Evolutionary conservation across 306 rosid species (phyloP), one percentile per base, ranked within the genome.

Genomic region (Vachellia collinsii): DNA sequence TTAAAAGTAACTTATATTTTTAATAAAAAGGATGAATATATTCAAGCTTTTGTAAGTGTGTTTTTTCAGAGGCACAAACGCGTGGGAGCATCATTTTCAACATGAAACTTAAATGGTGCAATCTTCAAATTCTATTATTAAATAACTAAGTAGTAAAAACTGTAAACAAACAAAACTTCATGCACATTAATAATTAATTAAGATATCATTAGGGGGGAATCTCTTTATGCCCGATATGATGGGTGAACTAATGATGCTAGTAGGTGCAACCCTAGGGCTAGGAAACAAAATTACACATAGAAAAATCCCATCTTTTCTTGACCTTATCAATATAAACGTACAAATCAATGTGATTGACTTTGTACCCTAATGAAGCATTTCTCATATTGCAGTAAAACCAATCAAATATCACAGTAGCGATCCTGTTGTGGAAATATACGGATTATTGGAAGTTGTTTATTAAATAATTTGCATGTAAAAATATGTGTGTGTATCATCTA

Each of bases 61-160:
- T 29, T 29, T 29, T 29, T 29, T 29, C n/a, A 29, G 34, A 29
- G 34, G 34, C 34, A 0, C 34, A 29, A 29, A 29, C 2, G 34
- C 2, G 85, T 85, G 90, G 80, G 82, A 46, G 86, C 92, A 83
- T 90, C 89, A 87, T 87, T 87, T 90, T 53, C 59, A 53, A 53
- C 59, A 19, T 6, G 59, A 19, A 53, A 29, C 2, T 29, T 0
- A 51, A 53, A 53, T 17, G 23, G 23, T 53, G 23, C 8, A 19
- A 53, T 19, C 10, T 53, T 53, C 23, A 53, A 53, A 53, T 17
- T 53, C 1, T 88, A 84, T 50, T 50, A 48, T 14, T 48, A 48
- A 48, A 13, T 48, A 48, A 29, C 34, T 29, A 29, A 13, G 14
- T 48, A 12, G 54, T 13, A 13, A 48, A 1, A 48, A 4, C 19